Evolutionary conservation across 2,329 filamentous ascomycete species (phyloP), one percentile per base, ranked within the genome.

Genomic region (Aureobasidium melanogenum): DNA sequence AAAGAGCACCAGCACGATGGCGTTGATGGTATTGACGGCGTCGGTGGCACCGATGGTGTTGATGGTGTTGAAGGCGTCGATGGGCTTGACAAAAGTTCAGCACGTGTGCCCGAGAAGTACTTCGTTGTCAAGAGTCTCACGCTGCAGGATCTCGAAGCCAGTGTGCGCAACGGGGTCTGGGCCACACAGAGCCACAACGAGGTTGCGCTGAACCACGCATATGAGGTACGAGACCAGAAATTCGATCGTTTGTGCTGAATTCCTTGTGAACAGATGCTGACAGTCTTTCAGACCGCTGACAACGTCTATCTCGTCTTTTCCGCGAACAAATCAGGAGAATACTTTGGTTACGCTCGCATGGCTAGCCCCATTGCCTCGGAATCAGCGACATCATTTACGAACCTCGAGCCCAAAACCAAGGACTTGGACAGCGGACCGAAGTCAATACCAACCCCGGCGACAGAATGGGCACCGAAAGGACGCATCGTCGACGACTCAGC

Each of bases 121-220:
- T 97, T 97, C 69, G 86, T 97, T 62, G 81, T 97, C 48, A 97
- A 97, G 75, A 97, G 92, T 70, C 76, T 97, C 60, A 97, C 93
- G 0, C 79, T 93, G 9, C 91, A 96, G 70, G 93, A 97, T 71
- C 79, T 97, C 28, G 91, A 97, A 63, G 77, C 90, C 9, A 97
- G 93, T 71, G 87, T 94, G n/a, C 81, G 82, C 54, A 97, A 89
- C 56, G 88, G 89, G 0, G 87, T 93, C 0, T 97, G 93, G 93
- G 91, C 93, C 2, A 97, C 93, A 0, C 93, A 97, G 70, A 86
- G 88, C 8, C 93, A 97, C 71, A 97, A 97, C 62, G 93, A 97
- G 72, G 82, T 87, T n/a, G 76, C 78, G 1, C 75, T 97, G 60
- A 97, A 96, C 71, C 82, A 84, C 60, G 93, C 93, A 0, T 97